Conservation (phyloP, 495 filamentous ascomycete species). For the Aspergillus incahuasiensis region DNA sequence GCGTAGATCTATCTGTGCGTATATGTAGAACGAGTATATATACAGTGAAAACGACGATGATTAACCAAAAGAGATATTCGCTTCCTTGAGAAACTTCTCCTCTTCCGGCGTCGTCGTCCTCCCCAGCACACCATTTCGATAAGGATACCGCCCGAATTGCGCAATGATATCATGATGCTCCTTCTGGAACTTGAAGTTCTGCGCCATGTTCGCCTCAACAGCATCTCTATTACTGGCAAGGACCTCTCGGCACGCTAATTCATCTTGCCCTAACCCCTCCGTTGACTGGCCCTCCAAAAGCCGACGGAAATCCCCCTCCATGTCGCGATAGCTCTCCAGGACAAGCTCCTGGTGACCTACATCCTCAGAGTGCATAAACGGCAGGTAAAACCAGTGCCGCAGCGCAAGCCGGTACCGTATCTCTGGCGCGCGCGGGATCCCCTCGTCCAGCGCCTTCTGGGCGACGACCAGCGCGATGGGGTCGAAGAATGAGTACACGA, state of each 20-base stretch:
- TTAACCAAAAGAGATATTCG: conserved; percentile 8
- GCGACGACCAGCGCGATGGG: conserved; percentile 25
- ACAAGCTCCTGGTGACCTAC: conserved; percentile 23
- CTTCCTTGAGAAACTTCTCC: conserved; percentile 7
- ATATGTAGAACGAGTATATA: not conserved
- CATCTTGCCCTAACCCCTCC: not conserved
- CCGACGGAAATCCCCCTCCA: not conserved
- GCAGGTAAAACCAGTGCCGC: conserved; percentile 31
- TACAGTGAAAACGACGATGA: not conserved
- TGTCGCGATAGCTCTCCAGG: conserved; percentile 18
- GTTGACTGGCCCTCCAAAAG: not conserved
- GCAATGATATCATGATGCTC: conserved; percentile 11
- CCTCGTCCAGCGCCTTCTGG: conserved; percentile 15
- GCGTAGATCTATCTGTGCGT: not conserved
- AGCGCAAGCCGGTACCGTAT: conserved; percentile 25
- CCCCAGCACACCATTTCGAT: conserved; percentile 7
- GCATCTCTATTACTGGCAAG: not conserved
- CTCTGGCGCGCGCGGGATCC: conserved; percentile 15
- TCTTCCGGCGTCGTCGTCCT: conserved; percentile 2
- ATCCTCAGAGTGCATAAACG: conserved; percentile 32
- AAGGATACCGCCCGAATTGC: conserved; percentile 8
- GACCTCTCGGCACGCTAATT: not conserved
- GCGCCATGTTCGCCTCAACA: not conserved
- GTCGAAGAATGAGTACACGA: conserved; percentile 28
- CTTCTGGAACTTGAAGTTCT: conserved; percentile 1